Evolutionary conservation across 2,329 filamentous ascomycete genomes (phyloP).

Genomic region (Lasiodiplodia sp.): DNA sequence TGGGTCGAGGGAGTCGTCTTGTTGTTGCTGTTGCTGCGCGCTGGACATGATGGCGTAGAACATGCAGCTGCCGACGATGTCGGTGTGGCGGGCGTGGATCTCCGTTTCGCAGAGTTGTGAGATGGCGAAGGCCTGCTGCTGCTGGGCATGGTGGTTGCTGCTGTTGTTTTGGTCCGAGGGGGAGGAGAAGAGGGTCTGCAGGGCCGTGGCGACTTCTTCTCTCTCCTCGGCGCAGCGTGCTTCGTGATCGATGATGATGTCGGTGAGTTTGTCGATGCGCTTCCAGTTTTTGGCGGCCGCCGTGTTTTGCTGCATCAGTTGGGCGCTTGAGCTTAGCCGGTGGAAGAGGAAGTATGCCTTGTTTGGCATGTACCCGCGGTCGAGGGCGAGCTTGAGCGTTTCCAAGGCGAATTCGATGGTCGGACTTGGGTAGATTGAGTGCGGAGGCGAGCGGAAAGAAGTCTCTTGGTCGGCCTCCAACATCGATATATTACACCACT

Average conservation of each 20-base stretch:
- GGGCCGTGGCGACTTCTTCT: background rate
- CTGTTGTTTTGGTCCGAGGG: background rate
- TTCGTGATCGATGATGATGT: background rate
- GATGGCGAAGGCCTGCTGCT: constrained; percentile 28
- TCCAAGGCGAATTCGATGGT: background rate
- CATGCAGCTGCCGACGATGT: constrained; percentile 29
- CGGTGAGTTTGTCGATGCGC: background rate
- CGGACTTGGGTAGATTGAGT: background rate
- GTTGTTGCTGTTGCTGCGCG: background rate
- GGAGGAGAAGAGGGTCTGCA: background rate
- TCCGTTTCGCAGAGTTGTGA: constrained; percentile 28
- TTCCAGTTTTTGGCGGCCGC: background rate
- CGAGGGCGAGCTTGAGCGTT: background rate
- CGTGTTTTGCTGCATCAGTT: background rate
- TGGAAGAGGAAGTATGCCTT: constrained; percentile 1
- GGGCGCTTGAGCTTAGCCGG: background rate
- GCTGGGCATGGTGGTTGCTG: background rate
- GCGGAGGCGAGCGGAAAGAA: background rate
- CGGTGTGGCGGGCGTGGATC: constrained; percentile 29
- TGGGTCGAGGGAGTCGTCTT: background rate
- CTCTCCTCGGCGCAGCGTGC: background rate
- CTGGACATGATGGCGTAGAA: constrained; percentile 33
- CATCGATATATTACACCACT: constrained; percentile 23
- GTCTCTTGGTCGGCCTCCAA: background rate
- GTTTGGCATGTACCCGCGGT: background rate